A percentile compares a stretch with the other conserved stretches of the same genome.
Conservation (phyloP, 164 flowering plant genomes). For the Amborella trichopoda region DNA sequence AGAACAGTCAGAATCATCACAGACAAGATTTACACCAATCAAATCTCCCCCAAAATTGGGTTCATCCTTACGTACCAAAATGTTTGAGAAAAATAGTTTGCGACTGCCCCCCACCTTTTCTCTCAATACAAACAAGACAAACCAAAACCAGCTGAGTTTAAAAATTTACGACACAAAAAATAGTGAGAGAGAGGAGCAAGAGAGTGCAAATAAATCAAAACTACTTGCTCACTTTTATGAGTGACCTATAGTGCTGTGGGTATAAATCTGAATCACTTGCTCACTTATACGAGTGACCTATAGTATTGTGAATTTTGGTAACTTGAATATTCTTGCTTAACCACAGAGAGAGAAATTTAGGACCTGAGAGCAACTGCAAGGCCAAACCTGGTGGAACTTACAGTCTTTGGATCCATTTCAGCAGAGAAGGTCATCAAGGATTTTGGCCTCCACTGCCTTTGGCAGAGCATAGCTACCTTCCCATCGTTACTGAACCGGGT, state of each 20-base stretch:
- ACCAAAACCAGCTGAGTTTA: constrained; percentile 8
- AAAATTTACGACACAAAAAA: constrained; percentile 7
- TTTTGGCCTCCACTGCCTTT: constrained; percentile 72
- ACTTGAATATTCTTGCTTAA: too few species aligned
- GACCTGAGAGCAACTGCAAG: constrained; percentile 64
- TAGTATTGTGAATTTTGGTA: too few species aligned
- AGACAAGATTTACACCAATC: neutral
- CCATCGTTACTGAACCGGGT: constrained; percentile 41
- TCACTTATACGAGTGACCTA: too few species aligned
- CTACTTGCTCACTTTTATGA: neutral
- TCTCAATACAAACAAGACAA: constrained; percentile 3
- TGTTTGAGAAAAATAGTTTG: constrained; percentile 1
- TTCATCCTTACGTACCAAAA: constrained; percentile 8
- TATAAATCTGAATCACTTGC: too few species aligned
- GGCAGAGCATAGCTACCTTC: constrained; percentile 33
- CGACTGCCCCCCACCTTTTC: neutral
- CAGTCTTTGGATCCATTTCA: constrained; percentile 43
- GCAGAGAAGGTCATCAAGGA: constrained; percentile 53
- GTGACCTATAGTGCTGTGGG: too few species aligned
- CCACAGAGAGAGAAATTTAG: constrained; percentile 17
- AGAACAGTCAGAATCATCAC: too few species aligned
- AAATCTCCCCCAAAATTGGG: constrained; percentile 14
- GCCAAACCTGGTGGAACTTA: constrained; percentile 35
- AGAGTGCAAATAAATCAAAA: neutral
- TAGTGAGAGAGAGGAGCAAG: neutral